Conservation (phyloP, 2,329 filamentous ascomycete species). For the Pyrenochaeta sp. region DNA sequence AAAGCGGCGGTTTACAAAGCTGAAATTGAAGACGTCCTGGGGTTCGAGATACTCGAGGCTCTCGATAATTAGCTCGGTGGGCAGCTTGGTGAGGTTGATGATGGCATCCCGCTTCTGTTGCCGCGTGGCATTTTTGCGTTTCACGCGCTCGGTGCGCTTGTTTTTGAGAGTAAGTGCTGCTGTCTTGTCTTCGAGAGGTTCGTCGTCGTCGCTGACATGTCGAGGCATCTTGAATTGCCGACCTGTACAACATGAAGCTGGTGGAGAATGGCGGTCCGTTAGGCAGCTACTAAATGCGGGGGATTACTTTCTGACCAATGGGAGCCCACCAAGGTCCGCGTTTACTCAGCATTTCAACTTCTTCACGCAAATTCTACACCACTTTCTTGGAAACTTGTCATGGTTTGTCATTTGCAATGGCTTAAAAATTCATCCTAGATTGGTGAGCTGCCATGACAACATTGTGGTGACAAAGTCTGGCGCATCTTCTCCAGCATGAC, state of each 20-base stretch:
- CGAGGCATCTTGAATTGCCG: slow-evolving; percentile 28
- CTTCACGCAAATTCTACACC: too few species aligned
- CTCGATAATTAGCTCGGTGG: slow-evolving; percentile 62
- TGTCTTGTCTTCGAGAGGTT: slow-evolving; percentile 61
- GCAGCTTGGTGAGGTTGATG: slow-evolving; percentile 57
- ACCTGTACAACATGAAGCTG: neutral
- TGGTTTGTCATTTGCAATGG: too few species aligned
- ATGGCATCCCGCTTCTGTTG: slow-evolving; percentile 41
- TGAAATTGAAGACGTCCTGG: slow-evolving; percentile 60
- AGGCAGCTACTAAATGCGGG: slow-evolving; percentile 11
- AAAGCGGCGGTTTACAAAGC: slow-evolving; percentile 54
- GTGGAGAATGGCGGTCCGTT: slow-evolving; percentile 9
- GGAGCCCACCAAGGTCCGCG: slow-evolving; percentile 7
- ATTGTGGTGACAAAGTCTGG: too few species aligned
- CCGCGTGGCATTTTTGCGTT: slow-evolving; percentile 49
- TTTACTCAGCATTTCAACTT: neutral
- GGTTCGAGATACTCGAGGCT: slow-evolving; percentile 59
- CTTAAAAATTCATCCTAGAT: neutral
- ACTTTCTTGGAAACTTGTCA: too few species aligned
- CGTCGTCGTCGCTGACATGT: slow-evolving; percentile 42
- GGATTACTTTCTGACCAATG: slow-evolving; percentile 11
- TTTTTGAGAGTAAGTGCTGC: slow-evolving; percentile 59
- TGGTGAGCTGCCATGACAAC: neutral
- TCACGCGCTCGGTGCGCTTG: slow-evolving; percentile 62
- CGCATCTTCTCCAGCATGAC: too few species aligned